These are phyloP conservation scores for Kodamaea restingae DNA, from an alignment of 805 yeast genomes.

Conservation along the genomic window DNA sequence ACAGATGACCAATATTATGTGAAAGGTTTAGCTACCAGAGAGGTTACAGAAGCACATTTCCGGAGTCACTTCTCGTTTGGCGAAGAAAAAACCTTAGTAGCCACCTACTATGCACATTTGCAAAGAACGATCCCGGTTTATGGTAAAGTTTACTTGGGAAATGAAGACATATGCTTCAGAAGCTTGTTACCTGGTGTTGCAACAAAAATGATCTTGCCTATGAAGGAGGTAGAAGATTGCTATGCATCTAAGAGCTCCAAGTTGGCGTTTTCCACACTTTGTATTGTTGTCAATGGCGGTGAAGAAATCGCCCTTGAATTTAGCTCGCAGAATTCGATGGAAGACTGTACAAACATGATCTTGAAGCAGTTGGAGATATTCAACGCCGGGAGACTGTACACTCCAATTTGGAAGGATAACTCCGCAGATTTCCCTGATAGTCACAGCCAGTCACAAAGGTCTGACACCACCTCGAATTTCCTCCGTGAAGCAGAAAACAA, in stretches of 20 bases:
- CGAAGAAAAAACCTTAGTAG: constrained; percentile 47
- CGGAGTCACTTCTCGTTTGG: constrained; percentile 62
- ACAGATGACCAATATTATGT: constrained; percentile 48
- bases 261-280: constrained; percentile 66
- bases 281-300: constrained; percentile 64
- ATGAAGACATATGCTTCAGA: constrained; percentile 68
- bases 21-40: constrained; percentile 39
- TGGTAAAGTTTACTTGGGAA: constrained; percentile 78
- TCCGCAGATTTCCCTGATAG: neutral
- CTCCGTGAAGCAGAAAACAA: constrained; percentile 4
- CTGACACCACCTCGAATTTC: too few relatives aligned
- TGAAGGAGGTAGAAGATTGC: constrained; percentile 66
- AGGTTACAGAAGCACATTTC: constrained; percentile 54
- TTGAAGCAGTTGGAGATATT: constrained; percentile 47
- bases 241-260: constrained; percentile 64
- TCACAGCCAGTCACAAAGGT: too few relatives aligned
- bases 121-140: constrained; percentile 72
- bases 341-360: constrained; percentile 62
- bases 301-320: constrained; percentile 80
- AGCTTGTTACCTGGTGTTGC: constrained; percentile 73
- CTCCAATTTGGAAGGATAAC: neutral
- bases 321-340: constrained; percentile 56
- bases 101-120: constrained; percentile 68
- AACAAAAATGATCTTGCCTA: constrained; percentile 80
- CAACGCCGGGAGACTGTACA: constrained; percentile 11